Base-by-base conservation (phyloP, 257 asterid genomes). In the Parsonsia alboflavescens region DNA sequence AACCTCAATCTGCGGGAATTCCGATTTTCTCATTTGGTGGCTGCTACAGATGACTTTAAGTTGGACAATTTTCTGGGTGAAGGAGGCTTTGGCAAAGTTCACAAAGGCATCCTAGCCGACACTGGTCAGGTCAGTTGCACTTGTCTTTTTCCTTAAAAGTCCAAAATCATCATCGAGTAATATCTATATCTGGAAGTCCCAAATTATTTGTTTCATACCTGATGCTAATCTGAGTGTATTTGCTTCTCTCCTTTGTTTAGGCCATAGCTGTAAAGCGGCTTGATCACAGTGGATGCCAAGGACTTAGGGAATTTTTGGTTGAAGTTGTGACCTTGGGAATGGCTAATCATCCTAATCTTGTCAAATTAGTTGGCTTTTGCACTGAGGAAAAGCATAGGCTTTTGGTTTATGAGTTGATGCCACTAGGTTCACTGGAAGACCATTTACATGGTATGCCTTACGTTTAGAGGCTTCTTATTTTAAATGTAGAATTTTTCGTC, bases 341-440 rank as follows among this genome's bases (percentile, higher is more conserved):
- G 80, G 95, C 88, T 44, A 77, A 88, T 58, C 97, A 92, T 76
- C 84, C 89, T 62, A 90, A 92, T 83, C 96, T 92, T 42, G 96
- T 92, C 56, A 84, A 84, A 69, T 78, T 92, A 54, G 85, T 90
- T 44, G 97, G 97, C 53, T 90, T 75, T 79, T 92, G 97, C 73
- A 88, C 89, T 1, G 93, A 90, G 74, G 96, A 92, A 53, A 86
- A 80, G 76, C 92, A 92, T 75, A 86, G 93, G 78, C 80, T 92
- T 45, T 82, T 92, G 70, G 97, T 92, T 59, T 92, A 92, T 5
- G 96, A 92, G 84, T 88, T n/a, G 83, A 88, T 92, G 97, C 85
- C 89, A 13, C 82, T 92, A 22, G 93, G 97, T 75, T 92, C 97
- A 7, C 73, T 92, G 78, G 97, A 92, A 83, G 93, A 87, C 70